Base-by-base conservation (phyloP, 2,329 filamentous ascomycete genomes). In the Clonostachys rosea region DNA sequence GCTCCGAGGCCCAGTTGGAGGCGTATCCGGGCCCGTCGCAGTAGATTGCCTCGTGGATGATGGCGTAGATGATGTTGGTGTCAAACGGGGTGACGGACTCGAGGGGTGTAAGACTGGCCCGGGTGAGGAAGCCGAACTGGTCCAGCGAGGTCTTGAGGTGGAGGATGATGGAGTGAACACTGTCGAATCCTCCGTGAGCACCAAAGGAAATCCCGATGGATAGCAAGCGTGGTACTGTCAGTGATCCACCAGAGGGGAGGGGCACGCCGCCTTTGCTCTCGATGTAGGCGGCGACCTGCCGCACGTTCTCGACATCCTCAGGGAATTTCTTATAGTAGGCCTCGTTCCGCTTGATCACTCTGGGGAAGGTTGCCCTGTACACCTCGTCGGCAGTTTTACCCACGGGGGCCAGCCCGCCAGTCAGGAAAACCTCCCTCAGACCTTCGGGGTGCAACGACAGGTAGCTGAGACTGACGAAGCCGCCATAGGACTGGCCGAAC, bases 401-500 rank as follows among this genome's bases (percentile, higher is more conserved):
- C 11, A 96, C 70, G 0, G 92, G 88, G 13, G 89, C 86, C 41
- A 96, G 73, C 0, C 92, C 92, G 36, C 92, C 92, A 11, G 87
- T 89, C 34, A 91, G 75, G 61, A 95, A 97, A 20, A 83, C 82
- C 68, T 97, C 92, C 33, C 83, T 81, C 20, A 97, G 67, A 1
- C 87, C 87, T 48, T 90, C 78, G 0, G 89, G 89, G 56, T 81
- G 84, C 62, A 88, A 83, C 3, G 87, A 94, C 14, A 97, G 78
- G 64, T 96, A 97, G 8, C 87, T 92, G 34, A 90, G 74, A 43
- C 76, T 78, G 59, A 91, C 89, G 65, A 96, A 96, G 1, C 92
- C 92, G 37, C 92, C 92, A 64, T 95, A 97, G 14, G 86, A 91
- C 68, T 96, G 92, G 9, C 92, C 92, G 52, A 95, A 86, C 33